Base-by-base conservation (phyloP, 2,329 filamentous ascomycete genomes). In the Nemania abortiva region DNA sequence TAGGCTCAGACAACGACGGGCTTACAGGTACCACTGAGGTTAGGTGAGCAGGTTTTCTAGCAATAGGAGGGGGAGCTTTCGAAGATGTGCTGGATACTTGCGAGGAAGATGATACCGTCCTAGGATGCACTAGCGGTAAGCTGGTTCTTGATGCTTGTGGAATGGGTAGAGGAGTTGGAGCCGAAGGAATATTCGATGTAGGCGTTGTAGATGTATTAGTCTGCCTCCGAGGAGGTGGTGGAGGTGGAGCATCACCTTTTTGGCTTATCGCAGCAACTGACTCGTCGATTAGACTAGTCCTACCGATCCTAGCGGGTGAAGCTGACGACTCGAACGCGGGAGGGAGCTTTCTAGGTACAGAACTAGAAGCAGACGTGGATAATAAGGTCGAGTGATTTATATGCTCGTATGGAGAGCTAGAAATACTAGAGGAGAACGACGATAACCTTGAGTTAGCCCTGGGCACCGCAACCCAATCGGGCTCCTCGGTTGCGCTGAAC, bases 391-490 rank as follows among this genome's bases (percentile, higher is more conserved):
- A 86, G 59, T 86, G 80, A 68, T 83, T 85, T 66, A 89, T 83
- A 66, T 89, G 85, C 72, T 89, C 88, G 71, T 87, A 89, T 1
- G 86, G 87, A 22, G 86, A 89, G 63, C 84, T 88, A 10, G 87
- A 89, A 68, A 89, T 84, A 39, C 70, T 72, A 76, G 85, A 88
- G 1, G 86, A 88, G 69, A 84, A 83, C 0, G 86, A 83, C 0
- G 86, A 87, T 34, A 87, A 79, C 45, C 86, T 84, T 18, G 87
- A 87, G 50, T 84, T 83, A 2, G 85, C 82, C 37, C 87, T 82
- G 24, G 88, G 85, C 6, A 91, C 84, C 3, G 86, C 86, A 50
- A 97, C 89, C 96, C 96, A 98, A 76, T 98, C 95, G 10, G 91
- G 88, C 79, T 97, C 93, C 37, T 91, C 86, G 1, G 88, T 90